Conservation (phyloP, 129 eudicot species). For the Silybum marianum region DNA sequence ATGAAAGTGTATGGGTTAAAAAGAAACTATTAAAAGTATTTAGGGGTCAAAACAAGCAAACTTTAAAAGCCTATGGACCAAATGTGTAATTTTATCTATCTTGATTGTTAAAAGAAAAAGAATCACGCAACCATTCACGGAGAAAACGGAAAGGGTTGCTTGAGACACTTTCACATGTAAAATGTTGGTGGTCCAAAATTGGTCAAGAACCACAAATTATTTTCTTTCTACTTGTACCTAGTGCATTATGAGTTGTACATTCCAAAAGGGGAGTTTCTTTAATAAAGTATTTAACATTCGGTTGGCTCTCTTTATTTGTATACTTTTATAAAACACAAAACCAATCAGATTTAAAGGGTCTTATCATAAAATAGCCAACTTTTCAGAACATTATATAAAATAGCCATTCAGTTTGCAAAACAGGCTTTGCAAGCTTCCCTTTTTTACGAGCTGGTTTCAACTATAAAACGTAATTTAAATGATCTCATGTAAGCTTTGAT, state of each 20-base stretch:
- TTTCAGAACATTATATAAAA: background rate
- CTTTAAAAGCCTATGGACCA: slow-evolving; percentile 6
- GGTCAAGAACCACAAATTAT: background rate
- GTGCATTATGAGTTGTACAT: slow-evolving; percentile 17
- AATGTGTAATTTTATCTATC: background rate
- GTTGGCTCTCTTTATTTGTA: background rate
- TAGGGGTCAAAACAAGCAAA: background rate
- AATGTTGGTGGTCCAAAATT: slow-evolving; percentile 9
- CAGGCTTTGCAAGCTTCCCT: too few species aligned
- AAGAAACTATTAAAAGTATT: background rate
- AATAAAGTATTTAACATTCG: background rate
- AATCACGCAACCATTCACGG: slow-evolving; percentile 46
- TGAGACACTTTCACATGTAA: slow-evolving; percentile 24
- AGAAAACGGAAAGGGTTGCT: background rate
- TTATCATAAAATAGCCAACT: background rate
- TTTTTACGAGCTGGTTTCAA: too few species aligned
- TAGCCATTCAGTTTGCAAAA: too few species aligned
- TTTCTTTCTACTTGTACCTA: background rate
- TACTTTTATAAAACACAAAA: background rate
- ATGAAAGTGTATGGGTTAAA: background rate
- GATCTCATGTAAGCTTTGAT: background rate
- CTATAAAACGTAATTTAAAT: too few species aligned
- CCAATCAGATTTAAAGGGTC: background rate
- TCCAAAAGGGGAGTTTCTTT: background rate
- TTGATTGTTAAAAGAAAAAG: slow-evolving; percentile 20